phyloP scores from a whole-genome alignment of 306 rosid genomes.

The Prinsepia uniflora region DNA sequence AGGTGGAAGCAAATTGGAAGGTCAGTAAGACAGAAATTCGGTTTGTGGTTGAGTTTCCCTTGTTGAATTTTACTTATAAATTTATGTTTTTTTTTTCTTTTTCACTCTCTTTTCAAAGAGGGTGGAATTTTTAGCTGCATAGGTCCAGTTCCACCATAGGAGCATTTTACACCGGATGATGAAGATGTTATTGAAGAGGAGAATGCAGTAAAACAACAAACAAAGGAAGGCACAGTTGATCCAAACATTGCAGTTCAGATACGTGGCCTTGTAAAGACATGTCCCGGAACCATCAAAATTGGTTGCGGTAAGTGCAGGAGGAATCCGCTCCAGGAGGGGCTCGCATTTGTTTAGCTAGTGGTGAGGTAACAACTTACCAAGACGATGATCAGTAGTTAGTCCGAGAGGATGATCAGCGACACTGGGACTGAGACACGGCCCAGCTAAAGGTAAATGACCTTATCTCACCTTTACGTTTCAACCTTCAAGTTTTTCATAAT shows the following conservation, averaged over 20 bases:
- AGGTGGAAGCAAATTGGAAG: conserved; percentile 72
- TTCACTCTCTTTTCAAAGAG: conserved; percentile 43
- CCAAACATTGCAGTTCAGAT: conserved; percentile 73
- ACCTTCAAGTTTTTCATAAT: background rate
- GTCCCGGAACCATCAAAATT: conserved; percentile 47
- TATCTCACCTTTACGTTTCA: background rate
- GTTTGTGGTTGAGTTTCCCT: conserved; percentile 16
- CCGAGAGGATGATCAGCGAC: no score
- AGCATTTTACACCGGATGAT: conserved; percentile 57
- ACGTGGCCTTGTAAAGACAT: conserved; percentile 72
- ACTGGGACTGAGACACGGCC: no score
- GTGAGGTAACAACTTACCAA: no score
- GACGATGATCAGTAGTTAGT: no score
- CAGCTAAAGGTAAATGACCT: conserved; percentile 64
- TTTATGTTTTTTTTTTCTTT: conserved; percentile 13
- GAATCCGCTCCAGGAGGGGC: no score
- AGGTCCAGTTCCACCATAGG: conserved; percentile 43
- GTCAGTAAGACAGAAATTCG: conserved; percentile 33
- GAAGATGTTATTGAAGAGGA: conserved; percentile 87
- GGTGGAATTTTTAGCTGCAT: conserved; percentile 75
- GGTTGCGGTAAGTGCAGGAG: conserved; percentile 57
- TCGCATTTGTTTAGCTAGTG: no score
- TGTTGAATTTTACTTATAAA: conserved; percentile 19
- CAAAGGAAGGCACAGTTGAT: conserved; percentile 38
- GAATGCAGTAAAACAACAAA: conserved; percentile 54